phyloP scores from a whole-genome alignment of 108 stramenopile species.

The Bacterosira constricta region DNA sequence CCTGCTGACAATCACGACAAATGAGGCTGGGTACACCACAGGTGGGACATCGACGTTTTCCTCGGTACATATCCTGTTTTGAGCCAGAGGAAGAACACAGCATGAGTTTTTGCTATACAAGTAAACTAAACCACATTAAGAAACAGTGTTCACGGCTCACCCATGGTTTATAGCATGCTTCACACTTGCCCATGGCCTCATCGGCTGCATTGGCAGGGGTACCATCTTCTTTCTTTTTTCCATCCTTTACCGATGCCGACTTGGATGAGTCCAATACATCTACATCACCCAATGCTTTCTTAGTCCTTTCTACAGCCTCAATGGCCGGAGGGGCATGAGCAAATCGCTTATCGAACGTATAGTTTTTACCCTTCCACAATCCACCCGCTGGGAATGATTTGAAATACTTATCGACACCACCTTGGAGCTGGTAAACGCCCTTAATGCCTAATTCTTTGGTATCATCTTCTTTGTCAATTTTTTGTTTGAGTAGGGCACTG shows the following conservation, averaged over 20 bases:
- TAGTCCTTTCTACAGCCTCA: constrained; percentile 52
- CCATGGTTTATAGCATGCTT: constrained; percentile 85
- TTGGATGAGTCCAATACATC: constrained; percentile 15
- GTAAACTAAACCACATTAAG: neutral
- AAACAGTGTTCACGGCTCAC: neutral
- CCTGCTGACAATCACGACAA: constrained; percentile 78
- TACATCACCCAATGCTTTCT: constrained; percentile 17
- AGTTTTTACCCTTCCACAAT: constrained; percentile 89
- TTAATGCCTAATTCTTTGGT: constrained; percentile 69
- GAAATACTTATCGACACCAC: constrained; percentile 90
- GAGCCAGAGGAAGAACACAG: neutral
- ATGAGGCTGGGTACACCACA: constrained; percentile 90
- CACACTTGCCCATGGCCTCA: constrained; percentile 74
- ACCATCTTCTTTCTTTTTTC: constrained; percentile 5
- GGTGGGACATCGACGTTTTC: constrained; percentile 88
- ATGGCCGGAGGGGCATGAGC: constrained; percentile 77
- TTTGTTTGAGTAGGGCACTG: constrained; percentile 74
- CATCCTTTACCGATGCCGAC: neutral
- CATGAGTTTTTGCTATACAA: neutral
- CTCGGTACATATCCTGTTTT: constrained; percentile 79
- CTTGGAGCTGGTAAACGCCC: constrained; percentile 89
- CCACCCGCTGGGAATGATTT: constrained; percentile 88
- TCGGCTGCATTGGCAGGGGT: constrained; percentile 31
- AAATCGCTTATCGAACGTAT: constrained; percentile 92
- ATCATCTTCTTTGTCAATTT: constrained; percentile 66